phyloP scores from a whole-genome alignment of 805 yeast species.

The Schizosaccharomyces octosporus region DNA sequence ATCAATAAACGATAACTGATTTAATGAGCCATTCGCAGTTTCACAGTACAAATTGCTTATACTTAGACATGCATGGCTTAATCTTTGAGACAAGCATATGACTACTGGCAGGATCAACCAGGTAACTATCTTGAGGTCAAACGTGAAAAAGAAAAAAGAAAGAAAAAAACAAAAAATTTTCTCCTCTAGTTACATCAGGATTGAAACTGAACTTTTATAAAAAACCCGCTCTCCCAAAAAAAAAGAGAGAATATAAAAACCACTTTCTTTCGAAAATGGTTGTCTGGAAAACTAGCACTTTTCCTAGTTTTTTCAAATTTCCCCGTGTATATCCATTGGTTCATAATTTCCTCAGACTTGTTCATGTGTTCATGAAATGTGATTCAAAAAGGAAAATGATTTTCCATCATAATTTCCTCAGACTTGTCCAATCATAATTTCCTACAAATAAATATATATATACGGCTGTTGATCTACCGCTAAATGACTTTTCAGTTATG shows the following conservation, averaged over 20 bases:
- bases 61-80: constrained; percentile 27
- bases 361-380: not conserved
- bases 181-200: too few relatives aligned
- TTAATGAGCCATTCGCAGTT: constrained; percentile 28
- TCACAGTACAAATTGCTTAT: constrained; percentile 25
- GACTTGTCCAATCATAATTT: not conserved
- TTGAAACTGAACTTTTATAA: too few relatives aligned
- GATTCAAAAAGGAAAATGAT: constrained; percentile 10
- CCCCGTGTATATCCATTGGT: not conserved
- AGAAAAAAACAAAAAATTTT: too few relatives aligned
- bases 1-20: constrained; percentile 27
- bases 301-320: not conserved
- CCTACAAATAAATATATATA: not conserved
- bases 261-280: too few relatives aligned
- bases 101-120: constrained; percentile 30
- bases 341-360: not conserved
- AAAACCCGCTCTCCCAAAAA: too few relatives aligned
- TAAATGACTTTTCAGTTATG: not conserved
- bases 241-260: too few relatives aligned
- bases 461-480: not conserved
- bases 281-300: too few relatives aligned
- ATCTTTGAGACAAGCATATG: constrained; percentile 29
- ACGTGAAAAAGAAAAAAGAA: too few relatives aligned
- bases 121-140: constrained; percentile 14
- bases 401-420: constrained; percentile 1